Percentiles rank a stretch among this genome's conserved stretches.
These are phyloP conservation scores for Leishmania arabica DNA, from an alignment of 208 protist genomes.

Conservation along the genomic window DNA sequence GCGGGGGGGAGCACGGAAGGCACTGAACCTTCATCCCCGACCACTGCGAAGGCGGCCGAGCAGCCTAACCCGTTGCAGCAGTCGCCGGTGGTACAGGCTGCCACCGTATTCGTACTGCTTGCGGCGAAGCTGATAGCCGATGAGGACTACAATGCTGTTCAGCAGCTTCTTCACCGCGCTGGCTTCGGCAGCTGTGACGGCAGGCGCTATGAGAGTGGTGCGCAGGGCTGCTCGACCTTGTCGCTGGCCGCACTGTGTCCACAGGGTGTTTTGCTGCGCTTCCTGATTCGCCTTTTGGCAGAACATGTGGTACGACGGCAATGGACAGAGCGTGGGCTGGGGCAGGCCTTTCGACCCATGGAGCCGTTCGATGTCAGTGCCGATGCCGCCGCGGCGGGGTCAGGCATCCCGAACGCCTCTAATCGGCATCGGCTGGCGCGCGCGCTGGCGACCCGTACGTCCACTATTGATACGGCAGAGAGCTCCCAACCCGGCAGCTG, in stretches of 20 bases:
- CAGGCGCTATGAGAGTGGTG: not conserved
- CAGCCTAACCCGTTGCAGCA: too few species aligned
- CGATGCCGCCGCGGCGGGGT: not conserved
- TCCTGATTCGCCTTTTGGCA: slow-evolving; percentile 29
- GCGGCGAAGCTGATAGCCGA: slow-evolving; percentile 5
- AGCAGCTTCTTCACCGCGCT: slow-evolving; percentile 2
- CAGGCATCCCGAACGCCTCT: too few species aligned
- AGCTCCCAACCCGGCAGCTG: too few species aligned
- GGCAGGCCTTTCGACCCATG: slow-evolving; percentile 35
- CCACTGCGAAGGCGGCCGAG: not conserved
- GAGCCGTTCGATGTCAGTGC: not conserved
- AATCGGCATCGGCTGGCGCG: slow-evolving; percentile 4
- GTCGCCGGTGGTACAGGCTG: not conserved
- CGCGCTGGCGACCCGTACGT: not conserved
- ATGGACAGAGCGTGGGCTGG: slow-evolving; percentile 25
- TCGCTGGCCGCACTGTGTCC: not conserved
- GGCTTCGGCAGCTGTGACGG: not conserved
- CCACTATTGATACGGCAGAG: not conserved
- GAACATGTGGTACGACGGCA: slow-evolving; percentile 32
- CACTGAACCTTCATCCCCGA: too few species aligned
- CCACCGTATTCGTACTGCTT: slow-evolving; percentile 7
- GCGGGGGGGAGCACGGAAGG: too few species aligned
- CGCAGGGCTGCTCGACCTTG: not conserved
- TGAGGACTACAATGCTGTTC: slow-evolving; percentile 20
- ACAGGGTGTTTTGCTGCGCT: slow-evolving; percentile 12